These are phyloP conservation scores for Syzygium aqueum DNA, from an alignment of 345 rosid species.

Conservation along the genomic window DNA sequence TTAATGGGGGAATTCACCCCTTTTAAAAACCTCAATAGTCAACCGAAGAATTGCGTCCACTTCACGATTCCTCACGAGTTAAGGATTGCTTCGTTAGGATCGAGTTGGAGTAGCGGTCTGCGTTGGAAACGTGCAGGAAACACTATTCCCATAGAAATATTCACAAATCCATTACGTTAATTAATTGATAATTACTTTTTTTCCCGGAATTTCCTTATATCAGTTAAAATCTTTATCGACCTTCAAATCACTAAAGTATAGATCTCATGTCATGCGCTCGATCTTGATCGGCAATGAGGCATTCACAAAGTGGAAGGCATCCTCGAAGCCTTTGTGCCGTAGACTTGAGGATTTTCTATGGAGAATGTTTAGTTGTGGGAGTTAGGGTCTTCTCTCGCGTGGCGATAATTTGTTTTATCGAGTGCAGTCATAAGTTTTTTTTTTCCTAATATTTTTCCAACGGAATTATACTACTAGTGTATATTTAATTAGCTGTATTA, in stretches of 20 bases:
- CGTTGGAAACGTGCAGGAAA: neutral
- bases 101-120: neutral
- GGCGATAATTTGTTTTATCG: neutral
- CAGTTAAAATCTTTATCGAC: neutral
- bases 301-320: neutral
- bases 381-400: neutral
- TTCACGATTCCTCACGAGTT: neutral
- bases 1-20: neutral
- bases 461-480: neutral
- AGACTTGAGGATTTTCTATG: neutral
- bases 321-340: neutral
- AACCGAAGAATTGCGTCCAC: neutral
- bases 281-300: neutral
- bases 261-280: neutral
- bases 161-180: neutral
- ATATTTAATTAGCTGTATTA: neutral
- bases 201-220: neutral
- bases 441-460: neutral
- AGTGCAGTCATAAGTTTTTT: neutral
- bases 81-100: neutral
- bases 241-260: neutral
- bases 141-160: neutral
- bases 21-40: neutral
- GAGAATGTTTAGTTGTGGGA: neutral
- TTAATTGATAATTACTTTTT: neutral